Evolutionary conservation across 768 basidiomycete species (phyloP).

Genomic region (Kwoniella botswanensis): DNA sequence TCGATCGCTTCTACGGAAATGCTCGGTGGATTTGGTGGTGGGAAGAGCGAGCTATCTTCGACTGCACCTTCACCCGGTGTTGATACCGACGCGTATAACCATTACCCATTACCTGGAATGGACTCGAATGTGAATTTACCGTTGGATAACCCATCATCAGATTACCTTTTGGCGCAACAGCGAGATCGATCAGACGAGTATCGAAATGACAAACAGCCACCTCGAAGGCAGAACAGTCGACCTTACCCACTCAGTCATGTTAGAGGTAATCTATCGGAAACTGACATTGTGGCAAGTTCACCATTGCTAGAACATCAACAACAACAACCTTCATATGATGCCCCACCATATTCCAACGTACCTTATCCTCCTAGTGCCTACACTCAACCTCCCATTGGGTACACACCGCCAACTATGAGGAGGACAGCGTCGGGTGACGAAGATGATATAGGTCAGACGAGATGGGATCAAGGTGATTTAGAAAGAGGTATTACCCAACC

Average conservation of each 20-base stretch:
- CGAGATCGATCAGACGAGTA: constrained; percentile 29
- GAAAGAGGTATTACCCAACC: constrained; percentile 17
- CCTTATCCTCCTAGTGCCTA: constrained; percentile 52
- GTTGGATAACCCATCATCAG: constrained; percentile 46
- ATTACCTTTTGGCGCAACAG: constrained; percentile 39
- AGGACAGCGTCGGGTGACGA: constrained; percentile 18
- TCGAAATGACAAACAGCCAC: constrained; percentile 2
- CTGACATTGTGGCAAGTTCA: constrained; percentile 30
- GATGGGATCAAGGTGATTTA: constrained; percentile 26
- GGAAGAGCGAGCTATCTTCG: constrained; percentile 35
- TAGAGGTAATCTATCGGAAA: constrained; percentile 6
- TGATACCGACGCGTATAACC: constrained; percentile 22
- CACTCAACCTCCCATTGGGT: constrained; percentile 47
- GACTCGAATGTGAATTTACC: constrained; percentile 37
- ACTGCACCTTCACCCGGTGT: constrained; percentile 12
- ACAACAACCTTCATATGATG: constrained; percentile 5
- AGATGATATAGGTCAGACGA: constrained; percentile 17
- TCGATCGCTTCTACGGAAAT: constrained; percentile 64
- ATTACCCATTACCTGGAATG: constrained; percentile 38
- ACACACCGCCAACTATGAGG: constrained; percentile 42
- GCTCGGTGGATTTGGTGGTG: constrained; percentile 34
- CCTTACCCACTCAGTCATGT: constrained; percentile 21
- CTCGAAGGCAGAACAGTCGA: constrained; percentile 30
- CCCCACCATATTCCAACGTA: constrained; percentile 12
- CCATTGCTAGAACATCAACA: constrained; percentile 43